Percentiles rank a stretch among this genome's conserved stretches.
These are phyloP conservation scores for Parathielavia appendiculata DNA, from an alignment of 495 filamentous ascomycete genomes.

Conservation along the genomic window DNA sequence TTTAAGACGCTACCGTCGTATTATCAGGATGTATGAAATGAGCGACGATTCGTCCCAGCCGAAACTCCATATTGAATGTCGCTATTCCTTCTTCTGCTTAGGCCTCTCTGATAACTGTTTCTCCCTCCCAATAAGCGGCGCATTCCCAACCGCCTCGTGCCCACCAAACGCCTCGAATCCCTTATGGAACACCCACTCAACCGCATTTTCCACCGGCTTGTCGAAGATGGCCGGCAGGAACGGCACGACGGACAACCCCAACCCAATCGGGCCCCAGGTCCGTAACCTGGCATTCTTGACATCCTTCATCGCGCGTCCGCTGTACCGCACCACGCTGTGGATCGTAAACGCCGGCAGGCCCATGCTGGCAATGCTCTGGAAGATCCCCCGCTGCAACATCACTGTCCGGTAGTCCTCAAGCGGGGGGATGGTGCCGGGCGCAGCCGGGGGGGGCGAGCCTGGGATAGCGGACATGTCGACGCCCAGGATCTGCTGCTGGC, in stretches of 20 bases:
- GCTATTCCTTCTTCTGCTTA: conserved; percentile 51
- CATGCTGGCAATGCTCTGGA: conserved; percentile 90
- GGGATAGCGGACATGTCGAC: conserved; percentile 18
- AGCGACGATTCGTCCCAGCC: background rate
- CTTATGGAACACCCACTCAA: conserved; percentile 85
- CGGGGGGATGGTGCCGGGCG: conserved; percentile 56
- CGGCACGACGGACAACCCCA: conserved; percentile 83
- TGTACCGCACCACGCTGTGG: conserved; percentile 84
- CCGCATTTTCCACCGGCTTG: conserved; percentile 81
- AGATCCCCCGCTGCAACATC: conserved; percentile 84
- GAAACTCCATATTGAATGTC: background rate
- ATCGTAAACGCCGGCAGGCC: conserved; percentile 93
- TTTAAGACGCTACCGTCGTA: too few species aligned
- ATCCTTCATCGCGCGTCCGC: conserved; percentile 72
- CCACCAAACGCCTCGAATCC: conserved; percentile 67
- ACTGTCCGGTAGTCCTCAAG: conserved; percentile 88
- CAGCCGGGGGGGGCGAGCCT: conserved; percentile 4
- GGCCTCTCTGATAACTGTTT: conserved; percentile 46
- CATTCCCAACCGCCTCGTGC: conserved; percentile 48
- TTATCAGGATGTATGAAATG: background rate
- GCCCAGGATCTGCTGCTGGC: conserved; percentile 36
- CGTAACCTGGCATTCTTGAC: conserved; percentile 66
- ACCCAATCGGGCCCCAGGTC: conserved; percentile 85
- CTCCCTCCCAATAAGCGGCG: conserved; percentile 51
- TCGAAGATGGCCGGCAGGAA: conserved; percentile 88